phyloP scores from a whole-genome alignment of 768 basidiomycete species.

The Auricularia cornea region DNA sequence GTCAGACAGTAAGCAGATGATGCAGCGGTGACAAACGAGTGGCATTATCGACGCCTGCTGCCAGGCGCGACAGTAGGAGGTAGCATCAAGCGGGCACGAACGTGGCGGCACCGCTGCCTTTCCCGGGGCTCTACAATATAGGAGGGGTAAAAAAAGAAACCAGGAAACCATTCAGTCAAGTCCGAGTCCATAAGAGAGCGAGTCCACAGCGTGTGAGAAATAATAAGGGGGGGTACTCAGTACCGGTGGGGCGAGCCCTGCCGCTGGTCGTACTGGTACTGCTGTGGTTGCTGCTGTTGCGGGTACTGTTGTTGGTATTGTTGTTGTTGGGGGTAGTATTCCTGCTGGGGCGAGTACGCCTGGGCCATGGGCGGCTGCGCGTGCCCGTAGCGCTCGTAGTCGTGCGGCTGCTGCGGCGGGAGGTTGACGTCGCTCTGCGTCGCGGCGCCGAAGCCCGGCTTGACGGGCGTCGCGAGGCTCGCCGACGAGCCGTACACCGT shows the following conservation, averaged over 20 bases:
- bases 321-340: background rate
- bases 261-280: background rate
- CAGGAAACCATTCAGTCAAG: too few relatives aligned
- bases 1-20: too few relatives aligned
- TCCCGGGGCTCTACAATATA: too few relatives aligned
- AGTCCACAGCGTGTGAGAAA: too few relatives aligned
- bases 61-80: too few relatives aligned
- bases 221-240: too few relatives aligned
- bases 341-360: background rate
- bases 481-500: background rate
- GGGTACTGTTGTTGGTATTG: background rate
- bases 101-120: too few relatives aligned
- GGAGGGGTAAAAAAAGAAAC: too few relatives aligned
- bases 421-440: background rate
- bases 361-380: background rate
- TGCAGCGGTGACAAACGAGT: too few relatives aligned
- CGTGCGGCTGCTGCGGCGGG: background rate
- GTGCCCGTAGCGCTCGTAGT: background rate
- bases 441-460: background rate
- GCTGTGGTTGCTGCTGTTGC: background rate
- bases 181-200: too few relatives aligned
- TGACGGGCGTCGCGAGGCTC: background rate
- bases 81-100: too few relatives aligned
- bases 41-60: too few relatives aligned
- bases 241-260: background rate